Evolutionary conservation across 2,329 filamentous ascomycete species (phyloP).

Genomic region (Colletotrichum gloeosporioides): DNA sequence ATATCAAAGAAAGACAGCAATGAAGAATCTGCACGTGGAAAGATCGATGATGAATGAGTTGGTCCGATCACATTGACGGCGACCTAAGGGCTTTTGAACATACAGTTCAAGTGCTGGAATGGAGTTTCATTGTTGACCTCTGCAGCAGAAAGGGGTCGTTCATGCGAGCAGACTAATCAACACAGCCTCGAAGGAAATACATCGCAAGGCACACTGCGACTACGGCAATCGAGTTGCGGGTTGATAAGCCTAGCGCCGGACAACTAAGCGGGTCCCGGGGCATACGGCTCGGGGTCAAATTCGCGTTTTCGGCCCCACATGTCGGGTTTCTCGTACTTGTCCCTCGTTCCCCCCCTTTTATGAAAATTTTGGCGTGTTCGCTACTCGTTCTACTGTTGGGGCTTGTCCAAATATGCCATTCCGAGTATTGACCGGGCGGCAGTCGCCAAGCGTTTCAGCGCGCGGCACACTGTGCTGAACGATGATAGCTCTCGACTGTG

Average conservation of each 20-base stretch:
- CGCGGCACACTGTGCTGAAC: not conserved
- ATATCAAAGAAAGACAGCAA: not conserved
- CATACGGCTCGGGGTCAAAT: not conserved
- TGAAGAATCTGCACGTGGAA: not conserved
- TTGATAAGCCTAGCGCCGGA: not conserved
- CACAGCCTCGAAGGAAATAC: not conserved
- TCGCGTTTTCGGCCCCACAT: not conserved
- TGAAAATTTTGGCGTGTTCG: not conserved
- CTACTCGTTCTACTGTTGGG: not conserved
- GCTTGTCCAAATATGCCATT: not conserved
- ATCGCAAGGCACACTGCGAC: not conserved
- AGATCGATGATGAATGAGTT: not conserved
- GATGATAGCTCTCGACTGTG: not conserved
- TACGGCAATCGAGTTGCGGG: not conserved
- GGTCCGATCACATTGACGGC: not conserved
- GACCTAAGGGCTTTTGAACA: not conserved
- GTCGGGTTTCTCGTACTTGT: not conserved
- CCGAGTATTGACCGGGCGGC: not conserved
- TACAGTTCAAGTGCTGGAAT: not conserved
- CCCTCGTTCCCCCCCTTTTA: too few relatives aligned
- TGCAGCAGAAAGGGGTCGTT: not conserved
- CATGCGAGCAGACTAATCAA: not conserved
- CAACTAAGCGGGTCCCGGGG: not conserved
- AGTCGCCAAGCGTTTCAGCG: not conserved
- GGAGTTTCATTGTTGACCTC: not conserved